phyloP scores from a whole-genome alignment of 1,139 yeast genomes.

The Saccharomycopsis hybrid region DNA sequence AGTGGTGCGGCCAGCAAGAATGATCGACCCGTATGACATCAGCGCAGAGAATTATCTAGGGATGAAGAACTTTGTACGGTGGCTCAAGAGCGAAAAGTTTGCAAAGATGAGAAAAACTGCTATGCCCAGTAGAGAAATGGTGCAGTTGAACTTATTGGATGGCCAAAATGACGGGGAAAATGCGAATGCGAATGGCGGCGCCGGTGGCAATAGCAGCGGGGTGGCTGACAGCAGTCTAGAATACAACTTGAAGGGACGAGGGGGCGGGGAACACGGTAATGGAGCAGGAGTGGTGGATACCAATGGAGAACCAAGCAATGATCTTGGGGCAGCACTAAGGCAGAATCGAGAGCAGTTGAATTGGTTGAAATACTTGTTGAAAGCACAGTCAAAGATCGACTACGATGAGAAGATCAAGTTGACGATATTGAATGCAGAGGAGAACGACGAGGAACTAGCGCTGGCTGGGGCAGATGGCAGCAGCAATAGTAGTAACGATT shows the following conservation, averaged over 20 bases:
- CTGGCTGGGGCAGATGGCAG: conserved; percentile 23
- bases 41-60: conserved; percentile 34
- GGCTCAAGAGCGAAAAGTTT: conserved; percentile 41
- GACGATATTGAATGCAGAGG: conserved; percentile 27
- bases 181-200: conserved; percentile 12
- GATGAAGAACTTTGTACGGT: conserved; percentile 38
- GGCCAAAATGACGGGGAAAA: conserved; percentile 7
- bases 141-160: conserved; percentile 20
- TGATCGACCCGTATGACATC: conserved; percentile 34
- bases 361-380: conserved; percentile 32
- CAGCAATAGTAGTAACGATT: conserved; percentile 10
- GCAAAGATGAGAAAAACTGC: conserved; percentile 35
- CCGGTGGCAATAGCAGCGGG: conserved; percentile 15
- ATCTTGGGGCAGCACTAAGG: no score
- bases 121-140: conserved; percentile 30
- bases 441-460: background rate
- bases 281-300: no score
- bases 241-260: no score
- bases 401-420: conserved; percentile 31
- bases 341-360: no score
- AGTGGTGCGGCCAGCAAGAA: conserved; percentile 38
- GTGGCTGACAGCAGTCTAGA: conserved; percentile 6
- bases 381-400: conserved; percentile 30
- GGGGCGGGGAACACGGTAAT: background rate
- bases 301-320: background rate